Conservation (phyloP, 148 eudicot species). For the Diospyros lotus region DNA sequence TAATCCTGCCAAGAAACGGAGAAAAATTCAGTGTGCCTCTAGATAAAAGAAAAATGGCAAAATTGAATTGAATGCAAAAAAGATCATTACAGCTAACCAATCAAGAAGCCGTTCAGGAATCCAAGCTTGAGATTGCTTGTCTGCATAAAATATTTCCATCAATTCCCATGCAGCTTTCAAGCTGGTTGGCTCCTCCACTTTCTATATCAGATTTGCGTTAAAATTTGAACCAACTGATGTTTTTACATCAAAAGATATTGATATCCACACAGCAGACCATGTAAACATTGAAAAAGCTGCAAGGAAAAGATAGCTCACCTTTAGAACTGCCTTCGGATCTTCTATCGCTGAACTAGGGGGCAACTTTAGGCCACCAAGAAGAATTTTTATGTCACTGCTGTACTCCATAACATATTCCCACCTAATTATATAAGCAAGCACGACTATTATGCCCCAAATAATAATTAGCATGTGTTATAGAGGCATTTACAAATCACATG, state of each 20-base stretch:
- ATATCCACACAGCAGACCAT: background rate
- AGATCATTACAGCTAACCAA: conserved; percentile 83
- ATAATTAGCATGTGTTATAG: conserved; percentile 3
- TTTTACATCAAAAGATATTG: background rate
- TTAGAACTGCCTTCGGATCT: conserved; percentile 57
- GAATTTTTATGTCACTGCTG: conserved; percentile 73
- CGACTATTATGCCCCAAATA: conserved; percentile 15
- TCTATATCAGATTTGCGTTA: conserved; percentile 27
- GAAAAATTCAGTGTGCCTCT: background rate
- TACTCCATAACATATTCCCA: conserved; percentile 78
- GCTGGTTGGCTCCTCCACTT: conserved; percentile 59
- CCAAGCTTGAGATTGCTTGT: conserved; percentile 82
- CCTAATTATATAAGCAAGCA: conserved; percentile 37
- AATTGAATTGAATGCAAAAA: conserved; percentile 9
- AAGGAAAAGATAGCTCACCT: conserved; percentile 32
- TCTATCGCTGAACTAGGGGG: conserved; percentile 48
- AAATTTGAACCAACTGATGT: background rate
- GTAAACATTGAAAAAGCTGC: background rate
- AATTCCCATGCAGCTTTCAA: conserved; percentile 98
- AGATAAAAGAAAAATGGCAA: background rate
- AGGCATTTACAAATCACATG: background rate
- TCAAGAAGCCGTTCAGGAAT: conserved; percentile 83
- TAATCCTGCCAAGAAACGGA: conserved; percentile 49
- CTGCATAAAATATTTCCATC: conserved; percentile 82
- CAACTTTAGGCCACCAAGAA: conserved; percentile 55